Percentiles rank a stretch among this genome's conserved stretches.
These are phyloP conservation scores for Xanthoconium separans DNA, from an alignment of 1,284 basidiomycete genomes.

Conservation along the genomic window DNA sequence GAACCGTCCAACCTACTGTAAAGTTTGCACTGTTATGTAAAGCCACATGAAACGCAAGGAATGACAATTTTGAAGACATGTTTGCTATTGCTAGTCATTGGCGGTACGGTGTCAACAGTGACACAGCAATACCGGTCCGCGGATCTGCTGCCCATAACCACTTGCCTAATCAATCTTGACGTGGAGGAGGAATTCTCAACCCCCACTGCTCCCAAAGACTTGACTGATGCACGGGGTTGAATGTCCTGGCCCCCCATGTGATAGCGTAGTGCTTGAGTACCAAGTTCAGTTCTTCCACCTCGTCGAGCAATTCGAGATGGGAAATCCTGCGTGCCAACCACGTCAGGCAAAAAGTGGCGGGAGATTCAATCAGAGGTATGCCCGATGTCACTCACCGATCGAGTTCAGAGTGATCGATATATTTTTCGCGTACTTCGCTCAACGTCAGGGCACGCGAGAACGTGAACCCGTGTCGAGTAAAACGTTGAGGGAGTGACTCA, in stretches of 20 bases:
- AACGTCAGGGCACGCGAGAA: conserved; percentile 22
- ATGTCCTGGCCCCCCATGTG: conserved; percentile 60
- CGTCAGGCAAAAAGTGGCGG: too few relatives aligned
- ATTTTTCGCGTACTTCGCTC: conserved; percentile 55
- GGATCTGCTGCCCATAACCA: too few relatives aligned
- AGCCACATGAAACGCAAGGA: background rate
- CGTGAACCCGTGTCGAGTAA: conserved; percentile 56
- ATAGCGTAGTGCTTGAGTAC: conserved; percentile 87
- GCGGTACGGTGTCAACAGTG: too few relatives aligned
- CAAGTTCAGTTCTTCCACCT: conserved; percentile 88
- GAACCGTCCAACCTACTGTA: too few relatives aligned
- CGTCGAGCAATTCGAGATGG: conserved; percentile 82
- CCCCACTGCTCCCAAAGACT: conserved; percentile 41
- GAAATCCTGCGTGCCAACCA: conserved; percentile 54
- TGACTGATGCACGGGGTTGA: conserved; percentile 10
- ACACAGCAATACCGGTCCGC: background rate
- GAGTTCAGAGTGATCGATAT: conserved; percentile 56
- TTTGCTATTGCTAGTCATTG: too few relatives aligned
- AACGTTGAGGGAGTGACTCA: conserved; percentile 60
- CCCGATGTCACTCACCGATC: conserved; percentile 51
- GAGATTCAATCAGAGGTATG: background rate
- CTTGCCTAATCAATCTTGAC: background rate
- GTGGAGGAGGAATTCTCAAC: conserved; percentile 13
- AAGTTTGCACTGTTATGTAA: too few relatives aligned
- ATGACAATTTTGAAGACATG: background rate